Percentiles rank a stretch among this genome's conserved stretches.
phyloP scores from a whole-genome alignment of 306 rosid genomes.

The Prunus kanzakura region DNA sequence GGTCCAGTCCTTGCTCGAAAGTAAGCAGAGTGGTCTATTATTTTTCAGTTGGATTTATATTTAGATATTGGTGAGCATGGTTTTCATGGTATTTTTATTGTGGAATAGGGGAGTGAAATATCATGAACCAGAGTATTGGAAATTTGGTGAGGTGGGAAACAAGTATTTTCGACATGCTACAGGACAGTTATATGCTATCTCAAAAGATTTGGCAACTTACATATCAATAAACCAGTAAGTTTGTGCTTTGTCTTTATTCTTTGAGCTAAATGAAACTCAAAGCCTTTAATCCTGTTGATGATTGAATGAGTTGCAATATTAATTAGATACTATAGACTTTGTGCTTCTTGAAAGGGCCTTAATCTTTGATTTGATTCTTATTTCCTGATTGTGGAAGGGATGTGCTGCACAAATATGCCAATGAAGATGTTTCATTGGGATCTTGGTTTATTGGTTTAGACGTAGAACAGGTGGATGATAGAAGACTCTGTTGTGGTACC shows the following conservation, averaged over 20 bases:
- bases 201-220: conserved; percentile 77
- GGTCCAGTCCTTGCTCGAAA: conserved; percentile 87
- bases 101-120: conserved; percentile 75
- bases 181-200: conserved; percentile 83
- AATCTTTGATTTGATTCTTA: conserved; percentile 11
- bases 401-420: conserved; percentile 81
- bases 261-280: neutral
- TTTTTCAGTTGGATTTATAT: neutral
- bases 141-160: conserved; percentile 85
- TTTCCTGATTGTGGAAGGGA: conserved; percentile 39
- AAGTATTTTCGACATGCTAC: conserved; percentile 92
- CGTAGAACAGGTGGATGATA: conserved; percentile 76
- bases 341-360: neutral
- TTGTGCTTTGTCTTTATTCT: conserved; percentile 2
- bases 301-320: no score
- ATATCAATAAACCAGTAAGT: conserved; percentile 76
- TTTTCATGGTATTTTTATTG: conserved; percentile 23
- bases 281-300: no score
- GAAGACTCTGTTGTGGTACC: conserved; percentile 83
- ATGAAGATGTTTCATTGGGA: conserved; percentile 92
- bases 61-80: neutral
- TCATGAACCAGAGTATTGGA: conserved; percentile 94
- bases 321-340: no score
- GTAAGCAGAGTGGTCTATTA: conserved; percentile 41
- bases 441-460: conserved; percentile 94